Conservation (phyloP, 352 stramenopile genomes). For the Globisporangium viniferum region DNA sequence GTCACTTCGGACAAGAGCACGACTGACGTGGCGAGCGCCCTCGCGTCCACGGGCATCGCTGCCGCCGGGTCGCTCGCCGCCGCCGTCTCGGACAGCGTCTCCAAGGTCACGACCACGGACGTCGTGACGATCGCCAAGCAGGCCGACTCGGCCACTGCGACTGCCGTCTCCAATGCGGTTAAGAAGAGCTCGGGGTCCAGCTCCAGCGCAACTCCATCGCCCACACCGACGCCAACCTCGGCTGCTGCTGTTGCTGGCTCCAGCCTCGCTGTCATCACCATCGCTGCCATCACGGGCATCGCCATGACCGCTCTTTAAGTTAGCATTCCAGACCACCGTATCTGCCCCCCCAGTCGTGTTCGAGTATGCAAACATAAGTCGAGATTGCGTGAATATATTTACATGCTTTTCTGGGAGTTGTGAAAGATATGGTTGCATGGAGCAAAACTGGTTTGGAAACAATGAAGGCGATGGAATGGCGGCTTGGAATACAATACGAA, state of each 20-base stretch:
- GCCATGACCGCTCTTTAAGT: neutral
- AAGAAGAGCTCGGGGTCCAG: neutral
- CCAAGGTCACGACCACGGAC: constrained; percentile 16
- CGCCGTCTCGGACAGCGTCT: constrained; percentile 20
- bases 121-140: constrained; percentile 14
- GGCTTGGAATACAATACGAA: neutral
- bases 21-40: constrained; percentile 5
- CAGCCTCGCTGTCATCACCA: neutral
- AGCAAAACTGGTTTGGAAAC: neutral
- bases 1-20: constrained; percentile 4
- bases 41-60: constrained; percentile 4
- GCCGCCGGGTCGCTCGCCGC: constrained; percentile 12
- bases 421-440: neutral
- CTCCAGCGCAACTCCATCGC: neutral
- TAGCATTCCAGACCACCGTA: neutral
- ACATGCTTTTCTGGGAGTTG: neutral
- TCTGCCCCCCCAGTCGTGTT: neutral
- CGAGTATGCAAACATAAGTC: neutral
- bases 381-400: constrained; percentile 6
- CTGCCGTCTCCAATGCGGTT: neutral
- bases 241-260: neutral
- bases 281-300: neutral
- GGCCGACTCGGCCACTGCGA: neutral
- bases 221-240: constrained; percentile 1
- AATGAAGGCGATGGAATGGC: neutral